phyloP scores from a whole-genome alignment of 106 monocot species.

The Agapanthus africanus region DNA sequence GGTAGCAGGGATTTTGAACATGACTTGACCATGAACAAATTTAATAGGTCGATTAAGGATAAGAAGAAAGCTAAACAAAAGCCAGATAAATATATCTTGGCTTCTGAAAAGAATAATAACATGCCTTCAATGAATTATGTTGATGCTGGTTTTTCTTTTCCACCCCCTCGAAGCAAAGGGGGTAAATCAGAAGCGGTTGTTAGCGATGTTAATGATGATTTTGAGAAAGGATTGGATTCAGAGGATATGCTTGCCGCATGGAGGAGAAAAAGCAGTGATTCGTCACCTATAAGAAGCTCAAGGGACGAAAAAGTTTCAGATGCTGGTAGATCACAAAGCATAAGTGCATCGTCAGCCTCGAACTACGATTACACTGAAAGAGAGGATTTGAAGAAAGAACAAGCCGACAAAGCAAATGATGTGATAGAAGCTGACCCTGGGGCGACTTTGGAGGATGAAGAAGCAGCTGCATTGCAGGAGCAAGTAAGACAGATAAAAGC shows the following conservation, averaged over 20 bases:
- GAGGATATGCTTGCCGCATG: constrained; percentile 68
- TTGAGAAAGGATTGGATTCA: constrained; percentile 27
- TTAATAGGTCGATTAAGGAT: constrained; percentile 27
- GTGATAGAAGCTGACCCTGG: constrained; percentile 50
- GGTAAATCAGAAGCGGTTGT: constrained; percentile 21
- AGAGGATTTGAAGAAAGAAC: constrained; percentile 43
- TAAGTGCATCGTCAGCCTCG: constrained; percentile 61
- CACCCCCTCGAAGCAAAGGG: constrained; percentile 42
- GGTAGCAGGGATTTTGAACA: constrained; percentile 28
- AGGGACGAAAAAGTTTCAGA: constrained; percentile 44
- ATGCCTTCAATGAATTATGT: constrained; percentile 21
- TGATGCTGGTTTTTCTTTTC: constrained; percentile 83
- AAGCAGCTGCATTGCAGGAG: constrained; percentile 90
- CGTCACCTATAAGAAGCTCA: constrained; percentile 46
- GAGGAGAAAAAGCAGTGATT: constrained; percentile 52
- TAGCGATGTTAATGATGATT: constrained; percentile 29
- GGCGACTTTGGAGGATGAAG: constrained; percentile 81
- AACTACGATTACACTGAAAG: constrained; percentile 41
- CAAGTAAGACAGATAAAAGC: constrained; percentile 90
- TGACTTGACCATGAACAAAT: constrained; percentile 19
- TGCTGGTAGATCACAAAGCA: constrained; percentile 46
- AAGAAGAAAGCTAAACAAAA: constrained; percentile 31
- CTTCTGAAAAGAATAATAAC: constrained; percentile 25
- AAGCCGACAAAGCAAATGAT: constrained; percentile 41
- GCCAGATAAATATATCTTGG: constrained; percentile 29